Conservation (phyloP, 1,139 yeast species). For the Hanseniaspora sp. region DNA sequence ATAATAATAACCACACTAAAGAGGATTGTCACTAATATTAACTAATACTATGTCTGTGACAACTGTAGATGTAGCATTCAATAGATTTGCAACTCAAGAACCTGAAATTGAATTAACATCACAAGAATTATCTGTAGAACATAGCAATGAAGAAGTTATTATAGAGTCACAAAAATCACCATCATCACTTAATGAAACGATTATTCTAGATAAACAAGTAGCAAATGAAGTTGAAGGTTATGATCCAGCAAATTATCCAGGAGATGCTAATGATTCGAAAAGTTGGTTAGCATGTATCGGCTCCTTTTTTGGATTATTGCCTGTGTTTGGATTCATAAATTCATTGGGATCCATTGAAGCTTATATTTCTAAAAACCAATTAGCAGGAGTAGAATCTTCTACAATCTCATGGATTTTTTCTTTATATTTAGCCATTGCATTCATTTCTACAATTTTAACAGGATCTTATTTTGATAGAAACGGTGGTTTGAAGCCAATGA, state of each 20-base stretch:
- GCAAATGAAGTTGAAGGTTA: conserved; percentile 17
- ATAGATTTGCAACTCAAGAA: conserved; percentile 6
- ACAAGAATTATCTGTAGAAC: neutral
- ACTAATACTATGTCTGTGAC: too few species aligned
- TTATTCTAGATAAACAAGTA: neutral
- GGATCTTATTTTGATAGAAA: conserved; percentile 45
- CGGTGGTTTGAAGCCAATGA: conserved; percentile 39
- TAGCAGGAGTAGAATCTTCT: conserved; percentile 39
- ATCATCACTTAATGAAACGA: neutral
- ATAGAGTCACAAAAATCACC: neutral
- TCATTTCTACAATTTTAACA: conserved; percentile 47
- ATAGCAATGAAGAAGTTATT: neutral
- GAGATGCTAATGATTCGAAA: conserved; percentile 31
- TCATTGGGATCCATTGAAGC: conserved; percentile 62
- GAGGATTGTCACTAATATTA: too few species aligned
- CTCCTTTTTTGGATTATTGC: conserved; percentile 50
- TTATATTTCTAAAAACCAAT: conserved; percentile 48
- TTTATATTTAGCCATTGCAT: conserved; percentile 46
- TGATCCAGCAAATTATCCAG: conserved; percentile 32
- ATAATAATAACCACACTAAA: too few species aligned
- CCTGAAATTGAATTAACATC: neutral
- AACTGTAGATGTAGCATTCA: neutral
- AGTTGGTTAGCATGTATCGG: conserved; percentile 33
- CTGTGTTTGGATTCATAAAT: conserved; percentile 57
- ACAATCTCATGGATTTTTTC: conserved; percentile 65